Conservation (phyloP, 192 early-diverging fungal genomes). For the Podochytrium sp. region DNA sequence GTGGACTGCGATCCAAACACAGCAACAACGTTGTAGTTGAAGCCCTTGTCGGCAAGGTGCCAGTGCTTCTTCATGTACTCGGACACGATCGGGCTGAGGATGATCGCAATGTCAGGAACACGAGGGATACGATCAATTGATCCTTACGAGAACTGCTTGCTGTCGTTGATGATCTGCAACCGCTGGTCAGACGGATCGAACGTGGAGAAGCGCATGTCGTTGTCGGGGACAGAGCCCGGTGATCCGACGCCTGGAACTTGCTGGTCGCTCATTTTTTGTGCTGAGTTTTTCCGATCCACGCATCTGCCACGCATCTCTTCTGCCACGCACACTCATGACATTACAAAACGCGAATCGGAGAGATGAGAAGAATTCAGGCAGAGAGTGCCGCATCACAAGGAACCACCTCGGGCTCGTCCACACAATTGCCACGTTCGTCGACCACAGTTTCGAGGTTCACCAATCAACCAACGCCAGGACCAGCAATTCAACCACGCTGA, state of each 20-base stretch:
- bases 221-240: conserved; percentile 3
- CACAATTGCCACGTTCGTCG: too few relatives aligned
- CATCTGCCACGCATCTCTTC: too few relatives aligned
- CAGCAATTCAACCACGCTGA: too few relatives aligned
- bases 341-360: too few relatives aligned
- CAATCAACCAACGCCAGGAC: too few relatives aligned
- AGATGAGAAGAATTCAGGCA: too few relatives aligned
- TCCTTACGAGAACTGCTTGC: conserved; percentile 78
- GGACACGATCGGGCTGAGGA: conserved; percentile 62
- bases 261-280: background rate
- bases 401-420: too few relatives aligned
- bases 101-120: conserved; percentile 1
- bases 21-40: conserved; percentile 95
- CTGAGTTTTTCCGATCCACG: too few relatives aligned
- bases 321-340: too few relatives aligned
- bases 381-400: too few relatives aligned
- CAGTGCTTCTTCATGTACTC: conserved; percentile 85
- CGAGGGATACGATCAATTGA: background rate
- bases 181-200: conserved; percentile 41
- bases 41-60: conserved; percentile 80
- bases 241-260: background rate
- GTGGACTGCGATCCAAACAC: conserved; percentile 99
- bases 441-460: too few relatives aligned
- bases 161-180: conserved; percentile 77
- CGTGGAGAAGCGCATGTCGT: conserved; percentile 25